Evolutionary conservation across 2,329 filamentous ascomycete genomes (phyloP).

Genomic region (Madurella mycetomatis): DNA sequence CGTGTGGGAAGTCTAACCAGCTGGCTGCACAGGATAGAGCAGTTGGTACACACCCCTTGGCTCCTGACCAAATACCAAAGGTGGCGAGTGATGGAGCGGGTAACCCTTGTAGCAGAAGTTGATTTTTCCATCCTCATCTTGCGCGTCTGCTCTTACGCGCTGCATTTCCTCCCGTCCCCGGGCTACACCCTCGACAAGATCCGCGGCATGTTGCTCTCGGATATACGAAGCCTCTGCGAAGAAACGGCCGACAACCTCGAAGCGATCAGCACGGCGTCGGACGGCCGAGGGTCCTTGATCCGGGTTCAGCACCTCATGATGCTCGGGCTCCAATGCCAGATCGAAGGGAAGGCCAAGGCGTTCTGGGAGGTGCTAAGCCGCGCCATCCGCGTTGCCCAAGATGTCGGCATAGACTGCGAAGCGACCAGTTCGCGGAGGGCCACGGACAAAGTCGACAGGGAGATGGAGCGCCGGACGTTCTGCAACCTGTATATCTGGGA

Average conservation of each 20-base stretch:
- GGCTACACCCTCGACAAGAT: neutral
- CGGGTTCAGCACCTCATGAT: neutral
- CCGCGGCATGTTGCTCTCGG: neutral
- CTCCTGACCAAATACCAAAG: neutral
- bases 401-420: neutral
- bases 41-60: neutral
- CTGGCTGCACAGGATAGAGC: neutral
- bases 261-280: neutral
- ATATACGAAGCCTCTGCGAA: neutral
- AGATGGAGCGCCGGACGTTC: neutral
- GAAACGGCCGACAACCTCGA: neutral
- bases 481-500: conserved; percentile 1
- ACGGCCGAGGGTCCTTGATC: neutral
- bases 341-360: neutral
- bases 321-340: neutral
- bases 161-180: neutral
- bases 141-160: neutral
- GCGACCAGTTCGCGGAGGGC: neutral
- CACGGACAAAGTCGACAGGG: neutral
- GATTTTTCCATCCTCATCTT: neutral
- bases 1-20: neutral
- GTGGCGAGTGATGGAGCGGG: neutral
- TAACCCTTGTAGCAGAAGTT: neutral
- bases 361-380: neutral
- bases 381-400: neutral